Evolutionary conservation across 2,329 filamentous ascomycete species (phyloP).

Genomic region (Nemania abortiva): DNA sequence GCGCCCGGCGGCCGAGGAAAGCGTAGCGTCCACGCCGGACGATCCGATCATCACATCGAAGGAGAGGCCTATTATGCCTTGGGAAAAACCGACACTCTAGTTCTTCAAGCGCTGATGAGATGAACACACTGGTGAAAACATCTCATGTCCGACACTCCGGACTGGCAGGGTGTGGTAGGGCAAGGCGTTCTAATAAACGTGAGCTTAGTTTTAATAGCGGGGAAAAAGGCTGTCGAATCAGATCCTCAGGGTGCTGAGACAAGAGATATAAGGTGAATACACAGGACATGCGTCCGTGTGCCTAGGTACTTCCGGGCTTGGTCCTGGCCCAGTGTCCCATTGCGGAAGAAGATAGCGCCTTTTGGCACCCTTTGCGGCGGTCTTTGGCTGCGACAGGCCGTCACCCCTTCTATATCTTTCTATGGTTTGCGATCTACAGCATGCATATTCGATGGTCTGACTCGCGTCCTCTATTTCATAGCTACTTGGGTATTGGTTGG

Average conservation of each 20-base stretch:
- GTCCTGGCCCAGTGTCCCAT: conserved; percentile 35
- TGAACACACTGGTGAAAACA: conserved; percentile 25
- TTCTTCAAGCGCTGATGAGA: conserved; percentile 28
- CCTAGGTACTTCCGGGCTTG: conserved; percentile 27
- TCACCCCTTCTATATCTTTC: conserved; percentile 18
- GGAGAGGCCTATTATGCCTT: conserved; percentile 33
- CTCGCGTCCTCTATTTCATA: conserved; percentile 13
- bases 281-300: conserved; percentile 27
- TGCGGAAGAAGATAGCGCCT: conserved; percentile 35
- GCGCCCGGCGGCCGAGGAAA: conserved; percentile 32
- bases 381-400: conserved; percentile 30
- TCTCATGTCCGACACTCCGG: conserved; percentile 34
- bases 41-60: conserved; percentile 38
- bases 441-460: conserved; percentile 41
- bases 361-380: conserved; percentile 29
- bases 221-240: conserved; percentile 36
- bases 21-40: conserved; percentile 30
- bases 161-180: conserved; percentile 23
- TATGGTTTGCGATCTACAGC: conserved; percentile 41
- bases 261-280: conserved; percentile 36
- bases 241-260: conserved; percentile 21
- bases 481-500: conserved; percentile 11
- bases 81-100: conserved; percentile 14
- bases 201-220: conserved; percentile 34
- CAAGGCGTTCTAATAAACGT: conserved; percentile 38